Base-by-base conservation (phyloP, 306 rosid species). In the Ziziphus jujuba region DNA sequence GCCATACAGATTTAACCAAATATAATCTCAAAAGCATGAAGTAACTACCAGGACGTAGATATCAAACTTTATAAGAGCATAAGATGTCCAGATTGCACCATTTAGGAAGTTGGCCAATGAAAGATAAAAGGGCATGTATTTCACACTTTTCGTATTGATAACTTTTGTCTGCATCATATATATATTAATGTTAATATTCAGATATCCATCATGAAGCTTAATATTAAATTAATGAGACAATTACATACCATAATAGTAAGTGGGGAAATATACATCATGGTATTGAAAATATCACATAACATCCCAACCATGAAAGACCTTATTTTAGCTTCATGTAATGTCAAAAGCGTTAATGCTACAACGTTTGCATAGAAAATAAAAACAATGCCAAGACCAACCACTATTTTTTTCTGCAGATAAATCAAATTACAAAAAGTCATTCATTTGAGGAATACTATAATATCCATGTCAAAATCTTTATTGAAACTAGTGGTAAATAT, bases 101-200 rank as follows among this genome's bases (percentile, higher is more conserved):
- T 92, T 89, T 9, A 80, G 78, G 55, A 87, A 85, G 76, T 84
- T 85, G 24, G 98, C 14, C 21, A 87, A 0, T 5, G 96, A 89
- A 9, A 92, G 96, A 72, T 67, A 72, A 51, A 89, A 84, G 13
- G 97, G 95, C 97, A 89, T 92, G 73, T 74, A 92, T 17, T 82
- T 72, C 47, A 87, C 95, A 10, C 96, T 92, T 80, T 84, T 89
- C 0, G 88, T 87, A 45, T 19, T 70, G 56, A 89, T 84, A 1
- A 89, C 98, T 51, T 84, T 77, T 23, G 14, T 61, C 97, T 91
- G 85, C 43, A 25, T 9, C n/a, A n/a, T n/a, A n/a, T n/a, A n/a
- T n/a, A n/a, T n/a, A n/a, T n/a, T n/a, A n/a, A n/a, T n/a, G n/a
- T n/a, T n/a, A n/a, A n/a, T n/a, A n/a, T n/a, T n/a, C n/a, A n/a